phyloP scores from a whole-genome alignment of 2,329 filamentous ascomycete genomes.

The Cercospora zeae-maydis region DNA sequence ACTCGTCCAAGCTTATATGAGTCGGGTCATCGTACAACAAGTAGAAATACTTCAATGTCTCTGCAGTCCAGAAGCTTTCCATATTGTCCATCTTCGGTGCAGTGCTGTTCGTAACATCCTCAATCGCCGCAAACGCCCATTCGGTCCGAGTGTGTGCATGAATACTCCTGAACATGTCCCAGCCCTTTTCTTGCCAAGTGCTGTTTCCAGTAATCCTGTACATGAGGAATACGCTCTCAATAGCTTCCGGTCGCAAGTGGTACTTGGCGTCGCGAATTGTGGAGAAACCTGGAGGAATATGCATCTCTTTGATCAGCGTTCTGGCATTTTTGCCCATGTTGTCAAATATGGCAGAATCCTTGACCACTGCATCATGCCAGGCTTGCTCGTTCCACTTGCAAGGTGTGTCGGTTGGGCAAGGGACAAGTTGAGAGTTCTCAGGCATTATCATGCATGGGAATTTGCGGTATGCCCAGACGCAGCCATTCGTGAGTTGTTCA shows the following conservation, averaged over 20 bases:
- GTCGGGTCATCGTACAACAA: conserved; percentile 59
- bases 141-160: conserved; percentile 58
- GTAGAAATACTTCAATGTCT: conserved; percentile 66
- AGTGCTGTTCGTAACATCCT: conserved; percentile 57
- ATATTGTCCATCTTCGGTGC: conserved; percentile 56
- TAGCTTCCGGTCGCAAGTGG: conserved; percentile 70
- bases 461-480: conserved; percentile 59
- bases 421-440: conserved; percentile 53
- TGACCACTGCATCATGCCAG: conserved; percentile 42
- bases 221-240: conserved; percentile 76
- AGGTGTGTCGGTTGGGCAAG: conserved; percentile 43
- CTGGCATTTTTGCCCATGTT: conserved; percentile 29
- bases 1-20: conserved; percentile 56
- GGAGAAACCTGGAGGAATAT: conserved; percentile 55
- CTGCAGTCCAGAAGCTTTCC: conserved; percentile 73
- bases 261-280: conserved; percentile 57
- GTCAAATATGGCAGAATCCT: conserved; percentile 24
- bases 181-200: conserved; percentile 64
- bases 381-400: conserved; percentile 47
- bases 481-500: conserved; percentile 58
- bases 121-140: conserved; percentile 62
- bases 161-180: conserved; percentile 69
- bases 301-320: conserved; percentile 41
- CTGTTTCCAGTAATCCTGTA: conserved; percentile 68
- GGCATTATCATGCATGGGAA: conserved; percentile 60